Evolutionary conservation across 495 filamentous ascomycete genomes (phyloP).

Genomic region (Hypoxylon perforatum): DNA sequence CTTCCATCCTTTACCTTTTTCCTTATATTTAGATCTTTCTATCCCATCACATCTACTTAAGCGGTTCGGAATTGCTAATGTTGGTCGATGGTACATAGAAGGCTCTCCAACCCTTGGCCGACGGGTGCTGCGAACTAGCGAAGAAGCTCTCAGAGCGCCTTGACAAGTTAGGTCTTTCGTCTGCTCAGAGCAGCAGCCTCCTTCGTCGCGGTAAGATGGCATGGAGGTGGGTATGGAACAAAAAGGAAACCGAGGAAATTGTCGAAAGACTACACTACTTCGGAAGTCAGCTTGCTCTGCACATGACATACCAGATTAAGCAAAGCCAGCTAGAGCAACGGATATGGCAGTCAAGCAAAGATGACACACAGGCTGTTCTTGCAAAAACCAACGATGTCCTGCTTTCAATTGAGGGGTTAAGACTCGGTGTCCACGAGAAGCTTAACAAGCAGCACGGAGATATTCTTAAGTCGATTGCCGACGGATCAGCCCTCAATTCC

Average conservation of each 20-base stretch:
- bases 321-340: background rate
- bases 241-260: conserved; percentile 15
- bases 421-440: background rate
- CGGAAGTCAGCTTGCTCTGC: background rate
- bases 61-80: background rate
- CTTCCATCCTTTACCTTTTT: background rate
- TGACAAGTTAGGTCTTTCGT: background rate
- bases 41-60: too few relatives aligned
- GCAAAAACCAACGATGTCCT: background rate
- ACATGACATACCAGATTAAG: conserved; percentile 4
- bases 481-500: background rate
- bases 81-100: background rate
- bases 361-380: background rate
- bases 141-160: conserved; percentile 7
- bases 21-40: background rate
- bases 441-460: background rate
- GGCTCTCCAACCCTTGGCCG: background rate
- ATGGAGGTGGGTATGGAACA: conserved; percentile 15
- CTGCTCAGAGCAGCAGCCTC: background rate
- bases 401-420: background rate
- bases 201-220: conserved; percentile 3
- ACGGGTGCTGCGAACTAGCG: conserved; percentile 9
- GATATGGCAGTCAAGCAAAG: conserved; percentile 7
- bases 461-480: background rate
- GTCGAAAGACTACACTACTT: conserved; percentile 1